Base-by-base conservation (phyloP, 2,329 filamentous ascomycete species). In the Arachnomyces sp. region DNA sequence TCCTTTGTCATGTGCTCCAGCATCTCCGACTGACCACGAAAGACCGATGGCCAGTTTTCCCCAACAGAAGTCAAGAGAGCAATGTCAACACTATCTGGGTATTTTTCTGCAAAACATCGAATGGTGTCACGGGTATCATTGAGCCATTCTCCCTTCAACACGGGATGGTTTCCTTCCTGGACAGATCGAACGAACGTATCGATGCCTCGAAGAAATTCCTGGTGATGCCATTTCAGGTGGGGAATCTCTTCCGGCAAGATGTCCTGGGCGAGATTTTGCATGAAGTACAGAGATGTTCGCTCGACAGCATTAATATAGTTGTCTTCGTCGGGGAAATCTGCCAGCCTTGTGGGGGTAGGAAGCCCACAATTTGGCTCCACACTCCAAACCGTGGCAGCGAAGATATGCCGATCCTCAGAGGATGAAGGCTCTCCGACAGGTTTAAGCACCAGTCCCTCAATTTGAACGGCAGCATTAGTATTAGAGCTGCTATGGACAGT, bases 41-140 rank as follows among this genome's bases (percentile, higher is more conserved):
- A 7, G 25, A 33, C 13, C 7, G 18, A 13, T 13, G 9, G 13
- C 37, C 33, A 12, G 20, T 39, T 6, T 25, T 33, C 6, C 3
- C 37, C 37, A 7, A 39, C 37, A n/a, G 42, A 18, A 5, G 25
- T 30, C 32, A 44, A 28, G 12, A 41, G 14, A 25, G 31, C 36
- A 8, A 45, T 8, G 30, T 47, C 45, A 13, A 41, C 18, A 14
- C 18, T 31, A n/a, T 43, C 36, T 5, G 20, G 20, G 9, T 25
- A 25, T 5, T 9, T 5, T 9, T 28, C 13, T 3, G 37, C n/a
- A 3, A 40, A 33, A 7, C 11, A 7, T 4, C n/a, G 17, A 5
- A 25, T 25, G 9, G 20, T 25, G 5, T 25, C 20, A 25, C 20
- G 20, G 20, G 5, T 25, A 9, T 25, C 20, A 25, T 25, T 9